Evolutionary conservation across 1,284 basidiomycete species (phyloP).

Genomic region (Cryptococcus sp.): DNA sequence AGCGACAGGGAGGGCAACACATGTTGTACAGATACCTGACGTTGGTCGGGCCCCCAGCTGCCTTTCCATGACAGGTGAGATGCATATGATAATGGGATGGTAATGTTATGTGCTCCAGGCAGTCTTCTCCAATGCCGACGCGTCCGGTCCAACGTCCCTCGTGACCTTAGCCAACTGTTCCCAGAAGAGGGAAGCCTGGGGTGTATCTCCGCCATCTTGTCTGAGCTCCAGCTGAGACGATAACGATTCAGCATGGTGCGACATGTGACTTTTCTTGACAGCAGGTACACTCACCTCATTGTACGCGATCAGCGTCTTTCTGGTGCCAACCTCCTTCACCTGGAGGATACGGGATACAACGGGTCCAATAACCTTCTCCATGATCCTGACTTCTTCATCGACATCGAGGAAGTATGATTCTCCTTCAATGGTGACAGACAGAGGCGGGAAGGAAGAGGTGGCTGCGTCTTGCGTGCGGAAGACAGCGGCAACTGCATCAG

Average conservation of each 20-base stretch:
- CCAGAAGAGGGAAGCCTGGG: conserved; percentile 6
- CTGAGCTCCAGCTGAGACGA: neutral
- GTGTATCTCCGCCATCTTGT: neutral
- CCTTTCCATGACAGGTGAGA: neutral
- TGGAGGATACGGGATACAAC: too few relatives aligned
- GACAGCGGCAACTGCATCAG: conserved; percentile 1
- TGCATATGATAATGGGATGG: neutral
- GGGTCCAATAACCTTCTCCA: neutral
- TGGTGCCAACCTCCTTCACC: too few relatives aligned
- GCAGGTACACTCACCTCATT: conserved; percentile 13
- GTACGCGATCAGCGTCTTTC: neutral
- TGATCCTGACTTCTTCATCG: conserved; percentile 12
- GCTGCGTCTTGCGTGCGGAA: neutral
- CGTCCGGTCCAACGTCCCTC: conserved; percentile 15
- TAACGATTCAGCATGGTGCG: neutral
- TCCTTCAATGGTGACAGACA: conserved; percentile 5
- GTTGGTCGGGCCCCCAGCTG: neutral
- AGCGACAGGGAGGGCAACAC: too few relatives aligned
- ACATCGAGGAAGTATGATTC: conserved; percentile 7
- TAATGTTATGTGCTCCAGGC: neutral
- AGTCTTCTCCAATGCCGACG: conserved; percentile 9
- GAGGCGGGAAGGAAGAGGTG: neutral
- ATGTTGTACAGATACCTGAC: neutral
- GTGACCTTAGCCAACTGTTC: conserved; percentile 12
- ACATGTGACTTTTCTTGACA: too few relatives aligned